Evolutionary conservation across 2,329 filamentous ascomycete genomes (phyloP), one percentile per base, ranked within the genome.

Genomic region (Aspergillus proliferans): DNA sequence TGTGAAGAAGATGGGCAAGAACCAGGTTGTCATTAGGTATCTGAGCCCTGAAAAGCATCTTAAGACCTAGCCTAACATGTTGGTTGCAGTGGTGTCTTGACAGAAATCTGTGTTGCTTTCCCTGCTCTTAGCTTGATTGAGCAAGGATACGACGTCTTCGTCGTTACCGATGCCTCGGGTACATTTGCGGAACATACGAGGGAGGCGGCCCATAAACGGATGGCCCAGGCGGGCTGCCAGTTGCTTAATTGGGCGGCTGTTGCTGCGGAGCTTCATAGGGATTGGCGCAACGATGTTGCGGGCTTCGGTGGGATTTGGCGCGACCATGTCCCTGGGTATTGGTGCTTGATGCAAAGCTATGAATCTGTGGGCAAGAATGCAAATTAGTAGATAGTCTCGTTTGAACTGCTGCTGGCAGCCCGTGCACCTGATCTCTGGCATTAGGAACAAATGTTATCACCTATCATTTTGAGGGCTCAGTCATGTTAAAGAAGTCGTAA

Each of bases 81-180:
- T 28, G 9, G 26, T 28, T 15, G 24, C 21, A 44, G 42, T 18
- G 42, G 24, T 26, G 34, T 47, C 9, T 41, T 40, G 36, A 41
- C 21, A 6, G 50, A 21, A 26, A 41, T 58, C 74, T 76, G 77
- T 76, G 87, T 84, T 19, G 75, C 85, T 0, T 89, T 89, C 73
- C 76, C 87, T 5, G 83, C 86, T 0, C 76, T 89, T n/a, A 85
- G 84, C 1, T 79, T 89, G 4, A 76, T 83, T 33, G 78, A 82
- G 12, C 84, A 81, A 40, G 86, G 86, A 22, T 90, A 88, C 72
- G 79, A 79, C 34, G 86, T 90, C 50, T 88, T 79, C 72, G 85
- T 84, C 58, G 87, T 88, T 68, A 77, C 83, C 46, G 86, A 89
- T 58, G 85, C 83, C 2, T 83, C 78, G 0, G 86, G 85, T 1